These are phyloP conservation scores for Garcia nutans DNA, from an alignment of 345 rosid genomes.

Conservation along the genomic window DNA sequence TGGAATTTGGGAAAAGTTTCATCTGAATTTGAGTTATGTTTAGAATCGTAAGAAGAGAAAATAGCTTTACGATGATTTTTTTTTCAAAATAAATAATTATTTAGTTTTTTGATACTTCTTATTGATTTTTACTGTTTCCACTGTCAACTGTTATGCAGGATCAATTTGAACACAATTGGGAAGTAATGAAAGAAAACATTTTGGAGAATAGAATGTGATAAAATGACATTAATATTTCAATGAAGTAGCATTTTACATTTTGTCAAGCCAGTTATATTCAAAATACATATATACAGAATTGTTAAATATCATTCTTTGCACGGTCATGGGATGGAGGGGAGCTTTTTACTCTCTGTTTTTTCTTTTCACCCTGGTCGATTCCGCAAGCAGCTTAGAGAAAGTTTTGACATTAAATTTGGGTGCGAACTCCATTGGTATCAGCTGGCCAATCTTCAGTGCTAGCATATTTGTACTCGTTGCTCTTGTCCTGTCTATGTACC, in stretches of 20 bases:
- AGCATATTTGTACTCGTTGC: constrained; percentile 78
- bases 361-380: constrained; percentile 57
- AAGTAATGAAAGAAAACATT: neutral
- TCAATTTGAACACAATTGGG: neutral
- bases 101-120: neutral
- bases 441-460: constrained; percentile 88
- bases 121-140: too few relatives aligned
- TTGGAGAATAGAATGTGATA: neutral
- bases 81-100: neutral
- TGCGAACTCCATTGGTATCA: constrained; percentile 44
- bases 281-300: neutral
- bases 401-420: constrained; percentile 47
- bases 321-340: constrained; percentile 62
- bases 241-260: constrained; percentile 5
- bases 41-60: neutral
- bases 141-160: neutral
- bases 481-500: constrained; percentile 79
- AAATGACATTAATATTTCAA: neutral
- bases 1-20: neutral
- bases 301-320: neutral
- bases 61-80: neutral
- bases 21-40: neutral
- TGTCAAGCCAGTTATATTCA: neutral
- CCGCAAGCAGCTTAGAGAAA: constrained; percentile 43
- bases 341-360: constrained; percentile 49